Base-by-base conservation (phyloP, 768 basidiomycete genomes). In the Phylloporus sp. region DNA sequence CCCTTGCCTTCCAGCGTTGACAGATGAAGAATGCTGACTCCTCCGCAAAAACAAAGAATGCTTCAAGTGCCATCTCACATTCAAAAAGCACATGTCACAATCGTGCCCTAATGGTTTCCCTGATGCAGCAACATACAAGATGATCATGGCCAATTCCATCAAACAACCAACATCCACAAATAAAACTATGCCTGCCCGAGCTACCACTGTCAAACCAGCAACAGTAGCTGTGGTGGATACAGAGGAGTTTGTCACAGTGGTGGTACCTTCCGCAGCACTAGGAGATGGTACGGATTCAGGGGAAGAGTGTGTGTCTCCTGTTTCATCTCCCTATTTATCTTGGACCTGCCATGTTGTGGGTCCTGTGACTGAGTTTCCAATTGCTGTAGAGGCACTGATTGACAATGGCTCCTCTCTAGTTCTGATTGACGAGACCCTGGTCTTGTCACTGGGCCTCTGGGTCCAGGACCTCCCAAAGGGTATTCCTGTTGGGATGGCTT, bases 351-450 rank as follows among this genome's bases (percentile, higher is more conserved):
- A 43, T 3, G 1, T 66, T 4, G 34, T 39, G 12, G 58, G 55
- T 2, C 43, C 58, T 13, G 2, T 2, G 5, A 2, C 28, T 9
- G 2, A 12, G 10, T 22, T 22, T 10, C 56, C 53, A 5, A 1
- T 64, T 0, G 15, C 3, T 12, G 45, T 64, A 0, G 40, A 53
- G 1, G 53, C 55, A 0, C 40, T 71, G 0, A 64, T 72, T 63
- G 67, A 73, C 40, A 38, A 57, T 47, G 68, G 69, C 4, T 62
- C 67, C 0, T 57, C 63, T 26, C 2, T 72, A 45, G 71, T 70
- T 43, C 50, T 75, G 20, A 72, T 44, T 44, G 28, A 44, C n/a
- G 18, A 29, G 2, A 1, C 3, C 1, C 40, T 42, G 6, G 40
- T 27, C 5, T 9, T 5, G 1, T n/a, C 15, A 5, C 40, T 42